Evolutionary conservation across 2,329 filamentous ascomycete genomes (phyloP), one percentile per base, ranked within the genome.

Genomic region (Epichloe gansuensis): DNA sequence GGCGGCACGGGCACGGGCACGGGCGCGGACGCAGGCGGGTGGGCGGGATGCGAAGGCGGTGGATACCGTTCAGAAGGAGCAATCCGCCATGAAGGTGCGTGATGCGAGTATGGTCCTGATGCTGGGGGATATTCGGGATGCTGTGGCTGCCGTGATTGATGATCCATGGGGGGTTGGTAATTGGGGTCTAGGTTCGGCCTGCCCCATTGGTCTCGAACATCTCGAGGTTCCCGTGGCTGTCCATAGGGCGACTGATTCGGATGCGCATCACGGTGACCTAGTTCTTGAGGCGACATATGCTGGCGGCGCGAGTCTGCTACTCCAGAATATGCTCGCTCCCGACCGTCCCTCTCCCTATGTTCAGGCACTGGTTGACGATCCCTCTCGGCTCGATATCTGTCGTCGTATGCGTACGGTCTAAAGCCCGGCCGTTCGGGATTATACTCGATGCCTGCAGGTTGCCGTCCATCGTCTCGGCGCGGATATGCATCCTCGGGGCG

Each of bases 331-430:
- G 74, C 73, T 51, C 75, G 69, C 49, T 72, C 68, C 53, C 71
- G 66, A 21, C 67, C 66, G 52, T 73, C 70, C 8, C 71, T 62
- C 47, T 74, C 71, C 7, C 71, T 63, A 43, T 68, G 62, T 40
- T 76, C 72, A 50, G 66, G 64, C 44, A 74, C 74, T 51, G 69
- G 64, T 50, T 71, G 67, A 31, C 72, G 67, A 47, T 77, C 75
- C 44, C 71, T 68, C 51, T 76, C 75, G 13, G 68, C 64, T 52
- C 74, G 68, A 51, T 72, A 80, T 43, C 76, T 73, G 21, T 80
- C 77, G 52, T 82, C 78, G 56, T 75, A 79, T 2, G 64, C 61
- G 49, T 66, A 65, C 3, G 66, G 62, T 47, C 76, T 72, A 13
- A 72, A 58, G 2, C 69, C 66, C 12, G 69, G 66, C 50, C 74